Conservation (phyloP, 2,329 filamentous ascomycete genomes). For the Coccinonectria pachysandricola region DNA sequence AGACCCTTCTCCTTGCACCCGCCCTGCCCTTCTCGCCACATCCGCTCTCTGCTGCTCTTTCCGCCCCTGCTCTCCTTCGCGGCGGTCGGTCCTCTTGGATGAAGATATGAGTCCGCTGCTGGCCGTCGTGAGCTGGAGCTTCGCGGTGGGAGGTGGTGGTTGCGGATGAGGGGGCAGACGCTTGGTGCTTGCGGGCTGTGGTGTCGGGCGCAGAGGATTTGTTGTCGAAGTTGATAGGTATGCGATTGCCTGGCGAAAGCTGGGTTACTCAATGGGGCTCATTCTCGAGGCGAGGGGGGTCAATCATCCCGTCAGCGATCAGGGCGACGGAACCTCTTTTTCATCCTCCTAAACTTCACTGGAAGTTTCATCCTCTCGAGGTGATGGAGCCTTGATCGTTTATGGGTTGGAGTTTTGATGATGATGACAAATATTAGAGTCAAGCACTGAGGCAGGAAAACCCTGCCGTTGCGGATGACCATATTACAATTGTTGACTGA, state of each 20-base stretch:
- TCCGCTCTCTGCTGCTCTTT: constrained; percentile 6
- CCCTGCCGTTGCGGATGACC: constrained; percentile 23
- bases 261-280: constrained; percentile 99
- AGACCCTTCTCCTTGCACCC: constrained; percentile 35
- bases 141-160: constrained; percentile 6
- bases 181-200: constrained; percentile 36
- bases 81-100: constrained; percentile 49
- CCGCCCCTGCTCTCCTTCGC: constrained; percentile 25
- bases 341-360: constrained; percentile 29
- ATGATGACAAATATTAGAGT: constrained; percentile 94
- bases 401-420: constrained; percentile 53
- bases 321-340: constrained; percentile 18
- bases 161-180: constrained; percentile 33
- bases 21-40: constrained; percentile 38
- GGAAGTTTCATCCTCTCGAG: constrained; percentile 30
- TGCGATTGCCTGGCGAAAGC: constrained; percentile 72
- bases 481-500: constrained; percentile 24
- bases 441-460: constrained; percentile 74
- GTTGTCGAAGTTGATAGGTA: constrained; percentile 97
- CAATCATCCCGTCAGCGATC: constrained; percentile 10
- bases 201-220: constrained; percentile 44
- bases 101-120: constrained; percentile 77
- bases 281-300: constrained; percentile 97
- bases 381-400: constrained; percentile 7
- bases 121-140: constrained; percentile 12